Evolutionary conservation across 2,329 filamentous ascomycete species (phyloP).

Genomic region (Colletotrichum musae): DNA sequence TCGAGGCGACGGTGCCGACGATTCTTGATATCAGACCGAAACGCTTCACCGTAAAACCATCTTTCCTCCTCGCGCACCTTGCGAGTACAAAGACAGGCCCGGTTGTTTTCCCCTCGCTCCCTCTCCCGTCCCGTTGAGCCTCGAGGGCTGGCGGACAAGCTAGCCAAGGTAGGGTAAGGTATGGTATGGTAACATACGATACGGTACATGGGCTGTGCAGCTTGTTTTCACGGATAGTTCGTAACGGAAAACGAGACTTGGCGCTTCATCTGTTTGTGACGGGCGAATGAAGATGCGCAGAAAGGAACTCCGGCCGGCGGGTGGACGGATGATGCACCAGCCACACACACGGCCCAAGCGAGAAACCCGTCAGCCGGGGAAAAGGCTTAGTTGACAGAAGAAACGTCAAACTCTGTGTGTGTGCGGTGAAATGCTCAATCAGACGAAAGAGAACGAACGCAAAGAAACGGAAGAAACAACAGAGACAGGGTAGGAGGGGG

Average conservation of each 20-base stretch:
- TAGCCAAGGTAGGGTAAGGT: no score
- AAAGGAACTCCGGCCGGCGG: neutral
- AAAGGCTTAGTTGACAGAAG: neutral
- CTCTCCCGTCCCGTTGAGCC: no score
- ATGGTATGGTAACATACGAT: no score
- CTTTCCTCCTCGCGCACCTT: no score
- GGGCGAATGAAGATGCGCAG: neutral
- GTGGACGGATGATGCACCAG: neutral
- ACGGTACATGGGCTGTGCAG: slow-evolving; percentile 12
- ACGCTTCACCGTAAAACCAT: no score
- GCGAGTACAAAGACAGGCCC: no score
- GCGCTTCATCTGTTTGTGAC: slow-evolving; percentile 9
- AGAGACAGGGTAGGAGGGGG: neutral
- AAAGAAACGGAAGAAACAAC: no score
- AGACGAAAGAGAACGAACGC: neutral
- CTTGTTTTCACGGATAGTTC: neutral
- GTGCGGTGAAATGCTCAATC: neutral
- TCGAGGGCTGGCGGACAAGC: no score
- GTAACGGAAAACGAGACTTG: slow-evolving; percentile 26
- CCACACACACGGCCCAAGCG: neutral
- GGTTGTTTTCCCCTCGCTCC: no score
- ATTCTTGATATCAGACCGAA: no score
- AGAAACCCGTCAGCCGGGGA: neutral
- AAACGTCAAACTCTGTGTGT: neutral
- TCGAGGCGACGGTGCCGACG: no score